A percentile compares a stretch with the other conserved stretches of the same genome.
phyloP scores from a whole-genome alignment of 345 rosid genomes.

The Bretschneidera sinensis region DNA sequence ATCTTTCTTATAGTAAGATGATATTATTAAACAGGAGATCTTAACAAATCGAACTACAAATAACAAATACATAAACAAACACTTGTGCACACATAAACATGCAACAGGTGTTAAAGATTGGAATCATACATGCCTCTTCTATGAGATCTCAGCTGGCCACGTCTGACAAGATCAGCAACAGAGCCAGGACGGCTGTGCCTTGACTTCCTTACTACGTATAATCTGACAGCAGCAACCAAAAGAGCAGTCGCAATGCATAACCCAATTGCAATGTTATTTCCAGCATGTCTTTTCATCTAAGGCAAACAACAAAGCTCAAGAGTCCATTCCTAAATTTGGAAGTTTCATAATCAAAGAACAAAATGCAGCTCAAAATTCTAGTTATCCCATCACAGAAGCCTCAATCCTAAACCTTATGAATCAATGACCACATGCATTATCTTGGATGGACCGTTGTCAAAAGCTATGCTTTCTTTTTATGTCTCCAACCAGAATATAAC shows the following conservation, averaged over 20 bases:
- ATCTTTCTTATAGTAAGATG: no score
- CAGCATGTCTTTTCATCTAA: conserved; percentile 43
- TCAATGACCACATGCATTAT: background rate
- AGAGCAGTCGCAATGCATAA: conserved; percentile 51
- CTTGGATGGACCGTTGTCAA: no score
- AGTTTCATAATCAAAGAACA: background rate
- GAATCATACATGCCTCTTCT: conserved; percentile 99
- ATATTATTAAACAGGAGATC: background rate
- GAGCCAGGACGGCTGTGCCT: conserved; percentile 54
- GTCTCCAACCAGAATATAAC: no score
- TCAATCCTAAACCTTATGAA: no score
- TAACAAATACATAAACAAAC: no score
- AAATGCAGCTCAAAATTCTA: background rate
- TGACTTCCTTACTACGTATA: conserved; percentile 37
- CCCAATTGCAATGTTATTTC: conserved; percentile 37
- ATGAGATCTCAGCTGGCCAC: conserved; percentile 94
- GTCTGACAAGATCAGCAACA: conserved; percentile 92
- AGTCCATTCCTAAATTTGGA: background rate
- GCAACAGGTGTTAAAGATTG: conserved; percentile 13
- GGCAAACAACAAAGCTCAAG: conserved; percentile 1
- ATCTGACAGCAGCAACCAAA: conserved; percentile 45
- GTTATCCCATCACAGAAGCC: background rate
- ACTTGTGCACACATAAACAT: background rate
- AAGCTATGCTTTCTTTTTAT: no score
- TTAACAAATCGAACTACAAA: no score